Evolutionary conservation across 176 grass and related monocot genomes (phyloP).

Genomic region (Aegilops umbellulata): DNA sequence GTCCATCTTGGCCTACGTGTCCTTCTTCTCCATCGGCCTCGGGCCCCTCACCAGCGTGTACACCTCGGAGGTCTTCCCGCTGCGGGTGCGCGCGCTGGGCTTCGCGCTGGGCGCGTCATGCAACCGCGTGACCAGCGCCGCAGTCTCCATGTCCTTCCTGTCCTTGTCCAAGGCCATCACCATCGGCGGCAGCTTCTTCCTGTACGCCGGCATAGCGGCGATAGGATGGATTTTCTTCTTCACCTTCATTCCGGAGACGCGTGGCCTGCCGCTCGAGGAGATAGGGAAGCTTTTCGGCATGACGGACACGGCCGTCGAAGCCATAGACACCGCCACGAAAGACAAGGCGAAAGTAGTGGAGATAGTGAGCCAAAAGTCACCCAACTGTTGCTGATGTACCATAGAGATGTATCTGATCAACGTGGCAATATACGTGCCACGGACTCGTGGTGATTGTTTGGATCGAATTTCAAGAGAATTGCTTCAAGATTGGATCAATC

Average conservation of each 20-base stretch:
- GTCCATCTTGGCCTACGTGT: constrained; percentile 45
- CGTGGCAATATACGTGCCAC: not conserved
- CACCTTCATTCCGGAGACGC: constrained; percentile 53
- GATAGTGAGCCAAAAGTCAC: not conserved
- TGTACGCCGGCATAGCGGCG: constrained; percentile 46
- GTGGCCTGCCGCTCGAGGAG: constrained; percentile 57
- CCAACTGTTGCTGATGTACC: not conserved
- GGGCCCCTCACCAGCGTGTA: constrained; percentile 58
- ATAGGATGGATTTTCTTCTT: constrained; percentile 54
- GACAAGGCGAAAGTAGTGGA: constrained; percentile 26
- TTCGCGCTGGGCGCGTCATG: constrained; percentile 34
- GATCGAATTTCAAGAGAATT: not conserved
- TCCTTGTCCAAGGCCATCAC: constrained; percentile 71
- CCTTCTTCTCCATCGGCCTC: constrained; percentile 74
- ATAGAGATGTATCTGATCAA: not conserved
- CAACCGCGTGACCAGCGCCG: constrained; percentile 62
- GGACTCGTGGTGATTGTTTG: not conserved
- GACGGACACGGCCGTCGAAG: not conserved
- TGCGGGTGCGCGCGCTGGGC: constrained; percentile 59
- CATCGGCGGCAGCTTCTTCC: constrained; percentile 66
- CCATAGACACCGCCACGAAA: not conserved
- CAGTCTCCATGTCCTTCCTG: constrained; percentile 69
- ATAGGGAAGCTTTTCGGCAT: constrained; percentile 56
- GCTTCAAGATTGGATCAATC: too few relatives aligned
- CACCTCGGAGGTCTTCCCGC: constrained; percentile 65